Percentiles rank a stretch among this genome's conserved stretches.
Evolutionary conservation across 495 filamentous ascomycete species (phyloP).

Genomic region (Corynascus novoguineensis): DNA sequence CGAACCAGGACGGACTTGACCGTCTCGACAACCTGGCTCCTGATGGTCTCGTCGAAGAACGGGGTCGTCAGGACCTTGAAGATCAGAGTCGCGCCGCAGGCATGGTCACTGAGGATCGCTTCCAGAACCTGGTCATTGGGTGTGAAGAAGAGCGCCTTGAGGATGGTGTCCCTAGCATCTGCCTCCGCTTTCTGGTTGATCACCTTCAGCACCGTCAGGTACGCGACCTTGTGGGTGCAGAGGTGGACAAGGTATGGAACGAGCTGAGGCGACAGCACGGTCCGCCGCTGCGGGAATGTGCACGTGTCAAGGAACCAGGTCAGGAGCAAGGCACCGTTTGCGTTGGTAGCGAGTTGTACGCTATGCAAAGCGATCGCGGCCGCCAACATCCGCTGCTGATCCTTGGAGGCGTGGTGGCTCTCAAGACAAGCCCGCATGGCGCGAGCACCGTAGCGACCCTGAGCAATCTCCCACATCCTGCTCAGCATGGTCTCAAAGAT

Average conservation of each 20-base stretch:
- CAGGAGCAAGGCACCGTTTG: conserved; percentile 86
- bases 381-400: conserved; percentile 92
- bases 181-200: conserved; percentile 96
- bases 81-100: conserved; percentile 89
- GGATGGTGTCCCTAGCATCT: conserved; percentile 85
- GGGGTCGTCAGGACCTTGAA: conserved; percentile 98
- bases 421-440: conserved; percentile 97
- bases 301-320: conserved; percentile 99
- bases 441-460: conserved; percentile 88
- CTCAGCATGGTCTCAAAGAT: conserved; percentile 97
- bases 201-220: conserved; percentile 93
- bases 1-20: conserved; percentile 83
- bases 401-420: conserved; percentile 90
- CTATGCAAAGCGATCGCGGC: conserved; percentile 93
- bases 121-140: conserved; percentile 81
- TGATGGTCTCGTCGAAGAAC: conserved; percentile 91
- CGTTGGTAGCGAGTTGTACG: conserved; percentile 92
- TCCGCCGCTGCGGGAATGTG: conserved; percentile 87
- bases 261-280: conserved; percentile 84
- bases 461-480: conserved; percentile 89
- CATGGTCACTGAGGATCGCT: conserved; percentile 84
- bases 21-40: conserved; percentile 80
- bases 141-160: conserved; percentile 93
- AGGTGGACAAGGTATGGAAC: conserved; percentile 95
- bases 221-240: conserved; percentile 98